These are phyloP conservation scores for Rhodomyrtus tomentosa DNA, from an alignment of 345 rosid species.

Conservation along the genomic window DNA sequence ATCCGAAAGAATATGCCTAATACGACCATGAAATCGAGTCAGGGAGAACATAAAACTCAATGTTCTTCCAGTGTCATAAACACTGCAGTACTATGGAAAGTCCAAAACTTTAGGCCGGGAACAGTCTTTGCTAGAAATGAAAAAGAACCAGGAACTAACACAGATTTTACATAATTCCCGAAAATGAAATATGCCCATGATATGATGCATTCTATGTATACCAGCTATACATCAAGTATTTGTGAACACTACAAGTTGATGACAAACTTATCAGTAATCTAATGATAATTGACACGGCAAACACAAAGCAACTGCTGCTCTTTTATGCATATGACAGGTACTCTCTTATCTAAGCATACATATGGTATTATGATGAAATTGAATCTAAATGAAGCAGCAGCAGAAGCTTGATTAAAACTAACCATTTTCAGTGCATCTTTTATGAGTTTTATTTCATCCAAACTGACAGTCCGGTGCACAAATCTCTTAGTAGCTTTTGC, in stretches of 20 bases:
- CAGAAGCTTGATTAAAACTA: background rate
- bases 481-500: conserved; percentile 17
- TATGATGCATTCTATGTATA: background rate
- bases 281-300: background rate
- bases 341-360: background rate
- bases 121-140: background rate
- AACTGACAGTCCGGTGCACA: conserved; percentile 36
- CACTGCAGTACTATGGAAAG: background rate
- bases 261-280: background rate
- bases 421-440: conserved; percentile 8
- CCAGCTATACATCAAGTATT: background rate
- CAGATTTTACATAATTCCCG: background rate
- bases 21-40: background rate
- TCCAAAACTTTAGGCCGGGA: background rate
- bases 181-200: background rate
- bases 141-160: background rate
- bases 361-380: background rate
- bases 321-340: background rate
- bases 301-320: background rate
- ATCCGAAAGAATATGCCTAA: background rate
- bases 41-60: background rate
- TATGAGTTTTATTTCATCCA: conserved; percentile 56
- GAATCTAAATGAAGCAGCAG: background rate
- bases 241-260: background rate
- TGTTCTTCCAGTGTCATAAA: background rate